phyloP scores from a whole-genome alignment of 176 grass and related monocot species.

The Phoenix dactylifera region DNA sequence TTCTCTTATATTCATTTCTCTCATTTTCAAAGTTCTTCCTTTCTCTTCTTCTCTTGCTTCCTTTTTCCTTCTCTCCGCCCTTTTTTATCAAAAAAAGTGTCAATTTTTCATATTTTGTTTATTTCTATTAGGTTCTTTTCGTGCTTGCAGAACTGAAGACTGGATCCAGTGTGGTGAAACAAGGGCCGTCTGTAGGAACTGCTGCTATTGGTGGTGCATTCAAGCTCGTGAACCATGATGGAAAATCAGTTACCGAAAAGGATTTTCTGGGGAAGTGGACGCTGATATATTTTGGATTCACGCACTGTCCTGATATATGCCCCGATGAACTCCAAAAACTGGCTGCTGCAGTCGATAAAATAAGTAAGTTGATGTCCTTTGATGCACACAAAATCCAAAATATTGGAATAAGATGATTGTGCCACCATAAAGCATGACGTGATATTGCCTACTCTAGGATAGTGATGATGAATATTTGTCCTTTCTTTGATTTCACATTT shows the following conservation, averaged over 20 bases:
- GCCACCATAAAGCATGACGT: no score
- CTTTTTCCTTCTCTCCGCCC: no score
- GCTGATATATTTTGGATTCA: slow-evolving; percentile 68
- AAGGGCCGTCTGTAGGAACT: slow-evolving; percentile 33
- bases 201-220: slow-evolving; percentile 65
- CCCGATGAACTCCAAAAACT: slow-evolving; percentile 75
- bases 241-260: slow-evolving; percentile 49
- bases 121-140: neutral
- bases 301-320: slow-evolving; percentile 75
- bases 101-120: no score
- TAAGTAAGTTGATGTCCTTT: slow-evolving; percentile 31
- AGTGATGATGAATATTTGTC: no score
- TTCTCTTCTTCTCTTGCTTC: no score
- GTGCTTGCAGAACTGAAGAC: slow-evolving; percentile 39
- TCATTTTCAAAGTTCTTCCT: no score
- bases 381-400: neutral
- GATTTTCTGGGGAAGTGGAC: slow-evolving; percentile 77
- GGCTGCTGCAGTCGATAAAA: slow-evolving; percentile 61
- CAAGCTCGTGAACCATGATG: slow-evolving; percentile 51
- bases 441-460: no score
- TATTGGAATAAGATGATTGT: no score
- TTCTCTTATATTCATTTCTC: no score
- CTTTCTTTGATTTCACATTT: no score
- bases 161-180: slow-evolving; percentile 41
- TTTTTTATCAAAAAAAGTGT: no score